Evolutionary conservation across 352 stramenopile species (phyloP).

Genomic region (Phytophthora niederhauseri): DNA sequence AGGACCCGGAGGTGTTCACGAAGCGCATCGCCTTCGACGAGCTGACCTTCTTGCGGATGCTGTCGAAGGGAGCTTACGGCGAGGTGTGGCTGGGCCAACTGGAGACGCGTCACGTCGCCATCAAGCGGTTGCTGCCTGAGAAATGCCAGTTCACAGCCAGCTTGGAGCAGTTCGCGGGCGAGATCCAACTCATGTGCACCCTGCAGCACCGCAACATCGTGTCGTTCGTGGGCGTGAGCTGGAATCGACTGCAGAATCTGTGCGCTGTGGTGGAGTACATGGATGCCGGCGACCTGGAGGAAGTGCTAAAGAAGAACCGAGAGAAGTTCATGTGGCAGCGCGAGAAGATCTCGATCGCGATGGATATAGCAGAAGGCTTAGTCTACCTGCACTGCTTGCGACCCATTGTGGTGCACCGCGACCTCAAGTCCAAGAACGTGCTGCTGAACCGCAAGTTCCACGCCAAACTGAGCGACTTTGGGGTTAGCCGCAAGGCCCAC

Average conservation of each 20-base stretch:
- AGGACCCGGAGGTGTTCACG: constrained; percentile 52
- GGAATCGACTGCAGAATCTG: constrained; percentile 67
- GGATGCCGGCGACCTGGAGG: constrained; percentile 69
- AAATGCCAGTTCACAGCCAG: constrained; percentile 54
- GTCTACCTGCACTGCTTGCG: constrained; percentile 84
- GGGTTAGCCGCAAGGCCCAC: constrained; percentile 73
- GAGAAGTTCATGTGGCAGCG: constrained; percentile 63
- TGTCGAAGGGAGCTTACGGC: constrained; percentile 74
- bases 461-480: constrained; percentile 91
- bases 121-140: constrained; percentile 73
- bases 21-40: constrained; percentile 70
- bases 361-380: constrained; percentile 82
- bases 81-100: constrained; percentile 77
- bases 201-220: constrained; percentile 84
- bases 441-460: constrained; percentile 58
- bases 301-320: constrained; percentile 61
- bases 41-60: constrained; percentile 62
- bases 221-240: constrained; percentile 73
- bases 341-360: constrained; percentile 82
- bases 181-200: constrained; percentile 75
- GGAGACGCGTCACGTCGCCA: constrained; percentile 71
- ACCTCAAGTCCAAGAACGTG: constrained; percentile 49
- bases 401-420: constrained; percentile 65
- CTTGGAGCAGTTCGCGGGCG: constrained; percentile 70
- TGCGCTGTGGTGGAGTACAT: constrained; percentile 85